Conservation (phyloP, 129 eudicot genomes). For the Centrapalus pauciflorus region DNA sequence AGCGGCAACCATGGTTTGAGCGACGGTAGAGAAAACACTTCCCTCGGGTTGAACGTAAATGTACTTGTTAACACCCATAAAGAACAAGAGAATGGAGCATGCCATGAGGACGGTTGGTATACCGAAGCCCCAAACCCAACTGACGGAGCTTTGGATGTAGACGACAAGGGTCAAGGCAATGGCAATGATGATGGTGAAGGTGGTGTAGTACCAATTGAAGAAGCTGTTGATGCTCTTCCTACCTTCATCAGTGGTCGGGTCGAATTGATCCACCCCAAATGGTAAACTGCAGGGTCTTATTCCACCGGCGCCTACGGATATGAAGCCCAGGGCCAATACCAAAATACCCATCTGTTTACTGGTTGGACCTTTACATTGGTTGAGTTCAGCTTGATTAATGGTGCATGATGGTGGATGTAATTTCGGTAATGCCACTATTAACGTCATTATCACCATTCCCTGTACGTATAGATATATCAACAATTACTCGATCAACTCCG, state of each 20-base stretch:
- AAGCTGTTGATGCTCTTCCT: slow-evolving; percentile 77
- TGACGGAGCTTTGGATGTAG: slow-evolving; percentile 64
- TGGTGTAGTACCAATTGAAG: slow-evolving; percentile 91
- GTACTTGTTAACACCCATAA: slow-evolving; percentile 52
- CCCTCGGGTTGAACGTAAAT: slow-evolving; percentile 70
- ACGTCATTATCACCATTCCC: slow-evolving; percentile 82
- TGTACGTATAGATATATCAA: slow-evolving; percentile 23
- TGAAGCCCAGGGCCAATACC: slow-evolving; percentile 43
- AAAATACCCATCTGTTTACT: slow-evolving; percentile 50
- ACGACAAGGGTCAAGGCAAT: slow-evolving; percentile 66
- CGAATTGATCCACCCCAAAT: slow-evolving; percentile 94
- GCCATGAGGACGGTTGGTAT: slow-evolving; percentile 67
- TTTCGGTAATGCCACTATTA: slow-evolving; percentile 46
- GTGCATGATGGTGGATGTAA: slow-evolving; percentile 67
- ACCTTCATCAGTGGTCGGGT: slow-evolving; percentile 76
- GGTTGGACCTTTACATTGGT: slow-evolving; percentile 54
- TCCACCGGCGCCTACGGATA: slow-evolving; percentile 60
- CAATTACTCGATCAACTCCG: not conserved
- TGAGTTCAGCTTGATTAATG: slow-evolving; percentile 14
- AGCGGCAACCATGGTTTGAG: slow-evolving; percentile 60
- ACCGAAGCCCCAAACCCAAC: slow-evolving; percentile 76
- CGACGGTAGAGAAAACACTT: slow-evolving; percentile 63
- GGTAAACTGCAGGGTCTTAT: slow-evolving; percentile 86
- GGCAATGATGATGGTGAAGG: slow-evolving; percentile 62
- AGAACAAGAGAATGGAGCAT: slow-evolving; percentile 50